Evolutionary conservation across 1,139 yeast species (phyloP), one percentile per base, ranked within the genome.

Genomic region (Kurtzmaniella quercitrusa): DNA sequence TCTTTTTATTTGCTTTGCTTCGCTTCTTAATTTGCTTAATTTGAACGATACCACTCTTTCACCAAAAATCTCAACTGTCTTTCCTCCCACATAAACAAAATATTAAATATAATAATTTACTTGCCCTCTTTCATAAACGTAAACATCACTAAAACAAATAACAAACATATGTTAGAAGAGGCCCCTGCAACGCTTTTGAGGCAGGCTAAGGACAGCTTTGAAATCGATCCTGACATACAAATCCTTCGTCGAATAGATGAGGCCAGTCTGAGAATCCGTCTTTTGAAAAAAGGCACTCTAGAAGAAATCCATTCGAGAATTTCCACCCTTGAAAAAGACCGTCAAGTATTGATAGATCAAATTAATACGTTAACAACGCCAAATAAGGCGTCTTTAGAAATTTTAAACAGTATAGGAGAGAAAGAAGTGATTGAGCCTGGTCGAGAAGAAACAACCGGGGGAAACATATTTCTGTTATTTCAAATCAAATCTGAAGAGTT

Each of bases 171-270:
- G 65, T 51, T 62, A 27, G 60, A 64, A 43, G 70, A 60, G 25
- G 61, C 65, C 25, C 71, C 73, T 1, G 70, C 69, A 37, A 68
- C 64, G 33, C 59, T 71, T 27, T 56, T 71, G 17, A 63, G 68
- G 41, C 63, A 68, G 23, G 68, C 77, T 1, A 62, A 70, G 11
- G 78, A 77, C 21, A 70, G 73, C 16, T 75, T 78, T 46, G 79
- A 75, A 42, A 68, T 76, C 4, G 73, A 75, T 47, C 78, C 81
- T 3, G 87, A 82, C 52, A 53, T 79, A 18, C 63, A 65, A 19
- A 70, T 77, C 2, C 59, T 79, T 3, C 78, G 77, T 46, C 57
- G 77, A 29, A 77, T 80, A 25, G 68, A 70, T 18, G 70, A 63
- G 7, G 66, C 71, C 41, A 56, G 76, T 12, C 49, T 55, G 41